Evolutionary conservation across 2,329 filamentous ascomycete species (phyloP), one percentile per base, ranked within the genome.

Genomic region (Stagonosporopsis chrysanthemi): DNA sequence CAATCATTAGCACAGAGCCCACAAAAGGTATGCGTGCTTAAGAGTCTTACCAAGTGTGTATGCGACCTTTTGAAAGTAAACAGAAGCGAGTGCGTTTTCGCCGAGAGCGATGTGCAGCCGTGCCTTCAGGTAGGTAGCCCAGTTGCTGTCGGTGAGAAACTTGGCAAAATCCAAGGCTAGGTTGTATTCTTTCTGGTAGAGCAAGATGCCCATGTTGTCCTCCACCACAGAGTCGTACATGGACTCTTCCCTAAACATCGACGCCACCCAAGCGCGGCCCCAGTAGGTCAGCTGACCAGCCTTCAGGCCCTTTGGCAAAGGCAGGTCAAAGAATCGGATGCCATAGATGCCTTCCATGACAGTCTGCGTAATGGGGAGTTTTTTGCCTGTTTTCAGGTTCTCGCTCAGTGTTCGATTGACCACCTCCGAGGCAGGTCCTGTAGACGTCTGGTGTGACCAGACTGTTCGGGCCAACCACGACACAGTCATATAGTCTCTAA

Each of bases 31-130:
- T 22, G 6, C 26, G 5, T 28, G 7, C 6, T 24, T 23, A 1
- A 26, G 4, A 12, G 17, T 53, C 89, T 80, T 84, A 93, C 91
- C 88, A 75, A 96, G 86, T 53, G 89, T 88, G 68, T 91, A 89
- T 19, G 92, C 91, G 58, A 92, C 91, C 72, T 90, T 94, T 65
- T 88, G 88, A 77, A 99, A 97, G 69, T 87, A 86, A 26, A 85
- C 80, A 26, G 91, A 86, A 52, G 95, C 94, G 36, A 86, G 82
- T 56, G 86, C 84, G 72, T 88, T 88, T 69, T 96, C 89, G 51
- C 88, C 89, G 61, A 89, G 84, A 5, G 88, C 86, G 31, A 98
- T 80, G 63, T 86, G 84, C 45, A 96, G 83, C 28, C 95, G 88
- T 2, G 90, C 95, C 74, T 93, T 91, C 4, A 98, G 84, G 71